Conservation (phyloP, 805 yeast species). For the Kazachstania psychrophila region DNA sequence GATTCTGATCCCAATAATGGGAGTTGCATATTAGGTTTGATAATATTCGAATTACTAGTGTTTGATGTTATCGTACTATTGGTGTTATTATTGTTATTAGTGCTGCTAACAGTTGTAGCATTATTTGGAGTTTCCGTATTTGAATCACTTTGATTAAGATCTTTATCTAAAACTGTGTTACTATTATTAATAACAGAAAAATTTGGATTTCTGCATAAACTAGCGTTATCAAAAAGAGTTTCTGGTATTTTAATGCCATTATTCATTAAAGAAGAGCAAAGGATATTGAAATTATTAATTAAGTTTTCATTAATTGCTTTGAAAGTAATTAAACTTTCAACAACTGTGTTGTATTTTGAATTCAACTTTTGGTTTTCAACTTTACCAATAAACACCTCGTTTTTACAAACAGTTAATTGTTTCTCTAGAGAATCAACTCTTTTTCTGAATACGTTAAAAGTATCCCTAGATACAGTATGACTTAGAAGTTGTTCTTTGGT, state of each 20-base stretch:
- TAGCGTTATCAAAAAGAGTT: conserved; percentile 8
- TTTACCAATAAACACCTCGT: conserved; percentile 19
- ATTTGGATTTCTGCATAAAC: not conserved
- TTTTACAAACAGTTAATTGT: conserved; percentile 17
- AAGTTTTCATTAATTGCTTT: conserved; percentile 50
- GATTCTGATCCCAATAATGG: not conserved
- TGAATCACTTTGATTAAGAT: not conserved
- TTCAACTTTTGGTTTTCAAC: conserved; percentile 37
- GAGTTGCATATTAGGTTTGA: too few relatives aligned
- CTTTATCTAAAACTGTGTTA: too few relatives aligned
- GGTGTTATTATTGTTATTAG: not conserved
- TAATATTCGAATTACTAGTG: too few relatives aligned
- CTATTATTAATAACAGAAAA: too few relatives aligned
- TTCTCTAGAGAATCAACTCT: conserved; percentile 29
- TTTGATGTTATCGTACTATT: not conserved
- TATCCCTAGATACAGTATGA: conserved; percentile 19
- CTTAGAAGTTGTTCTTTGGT: conserved; percentile 15
- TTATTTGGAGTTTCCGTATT: not conserved
- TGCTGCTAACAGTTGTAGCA: not conserved
- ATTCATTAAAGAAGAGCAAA: conserved; percentile 42
- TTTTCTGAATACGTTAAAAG: conserved; percentile 26
- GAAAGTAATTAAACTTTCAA: conserved; percentile 50
- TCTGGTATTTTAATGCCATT: conserved; percentile 64
- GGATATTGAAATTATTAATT: conserved; percentile 40
- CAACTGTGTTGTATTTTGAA: conserved; percentile 52